These are phyloP conservation scores for Verticillium dahliae DNA, from an alignment of 2,329 filamentous ascomycete species.

Conservation along the genomic window DNA sequence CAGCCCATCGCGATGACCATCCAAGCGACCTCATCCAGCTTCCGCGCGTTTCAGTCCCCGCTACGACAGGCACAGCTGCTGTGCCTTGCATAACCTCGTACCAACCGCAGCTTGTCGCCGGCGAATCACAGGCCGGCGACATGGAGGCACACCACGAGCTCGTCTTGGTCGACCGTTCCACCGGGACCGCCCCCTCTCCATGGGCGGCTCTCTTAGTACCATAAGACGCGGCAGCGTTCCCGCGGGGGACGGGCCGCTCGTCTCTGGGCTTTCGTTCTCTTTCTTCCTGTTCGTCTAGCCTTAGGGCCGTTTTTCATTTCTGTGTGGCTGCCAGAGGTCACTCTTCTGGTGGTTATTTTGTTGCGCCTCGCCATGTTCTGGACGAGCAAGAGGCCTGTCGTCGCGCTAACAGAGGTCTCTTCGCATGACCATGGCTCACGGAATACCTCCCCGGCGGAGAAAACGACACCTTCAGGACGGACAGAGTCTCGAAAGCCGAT, in stretches of 20 bases:
- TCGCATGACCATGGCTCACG: background rate
- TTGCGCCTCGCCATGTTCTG: background rate
- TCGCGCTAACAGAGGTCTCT: background rate
- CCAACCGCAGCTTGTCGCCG: background rate
- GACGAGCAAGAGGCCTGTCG: background rate
- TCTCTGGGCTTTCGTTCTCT: background rate
- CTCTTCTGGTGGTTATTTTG: background rate
- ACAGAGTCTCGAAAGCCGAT: background rate
- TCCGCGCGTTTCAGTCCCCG: background rate
- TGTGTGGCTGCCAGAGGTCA: background rate
- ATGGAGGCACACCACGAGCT: background rate
- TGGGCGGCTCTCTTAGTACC: background rate
- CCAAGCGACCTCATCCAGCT: background rate
- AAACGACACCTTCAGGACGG: too few species aligned
- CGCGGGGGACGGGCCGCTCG: background rate
- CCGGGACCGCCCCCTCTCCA: background rate
- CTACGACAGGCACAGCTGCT: background rate
- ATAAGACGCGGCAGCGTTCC: background rate
- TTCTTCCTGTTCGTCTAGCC: background rate
- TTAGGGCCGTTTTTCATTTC: background rate
- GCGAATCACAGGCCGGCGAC: background rate
- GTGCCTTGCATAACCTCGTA: background rate
- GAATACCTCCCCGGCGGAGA: background rate
- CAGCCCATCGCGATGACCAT: background rate
- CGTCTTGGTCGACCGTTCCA: background rate